Evolutionary conservation across 2,329 filamentous ascomycete species (phyloP), one percentile per base, ranked within the genome.

Genomic region (Xylariales sp.): DNA sequence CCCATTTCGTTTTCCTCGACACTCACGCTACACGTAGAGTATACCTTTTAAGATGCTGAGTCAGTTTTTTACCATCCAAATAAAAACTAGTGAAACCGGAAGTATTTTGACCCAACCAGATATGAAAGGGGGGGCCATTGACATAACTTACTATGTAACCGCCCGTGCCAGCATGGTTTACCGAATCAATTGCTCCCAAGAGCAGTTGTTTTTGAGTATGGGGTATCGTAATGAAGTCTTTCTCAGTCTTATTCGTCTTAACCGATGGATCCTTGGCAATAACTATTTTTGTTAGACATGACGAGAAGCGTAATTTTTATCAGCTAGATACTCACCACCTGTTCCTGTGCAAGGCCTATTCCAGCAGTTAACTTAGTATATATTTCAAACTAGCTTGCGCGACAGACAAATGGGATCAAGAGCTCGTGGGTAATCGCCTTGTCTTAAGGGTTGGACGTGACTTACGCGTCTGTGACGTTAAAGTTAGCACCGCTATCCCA

Each of bases 211-310:
- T 97, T 81, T 99, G 96, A 67, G 93, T 88, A 81, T 99, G 96
- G 0, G 96, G 94, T 60, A 99, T 88, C 76, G 91, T 89, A 80
- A 97, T 88, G 84, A 99, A 99, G 80, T 99, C 96, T 72, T 91
- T 91, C 78, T 97, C 93, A 10, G 93, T 97, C 86, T 98, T 98
- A 85, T 97, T 98, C 30, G 95, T 98, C 87, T 99, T 99, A 74
- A 99, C 94, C 72, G 91, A 93, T 39, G 95, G 89, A 81, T 99
- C 96, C 84, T 99, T 99, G 71, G 94, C 92, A 73, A 99, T 99
- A 77, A 99, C 68, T 70, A 14, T 62, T 12, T 46, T 28, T 23
- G 50, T 69, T n/a, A 70, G 66, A 43, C 12, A 28, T 36, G 2
- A 36, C 3, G 16, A 23, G 23, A 23, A 23, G 23, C 23, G 23